Evolutionary conservation across 345 rosid species (phyloP).

Genomic region (Abelmoschus esculentus): DNA sequence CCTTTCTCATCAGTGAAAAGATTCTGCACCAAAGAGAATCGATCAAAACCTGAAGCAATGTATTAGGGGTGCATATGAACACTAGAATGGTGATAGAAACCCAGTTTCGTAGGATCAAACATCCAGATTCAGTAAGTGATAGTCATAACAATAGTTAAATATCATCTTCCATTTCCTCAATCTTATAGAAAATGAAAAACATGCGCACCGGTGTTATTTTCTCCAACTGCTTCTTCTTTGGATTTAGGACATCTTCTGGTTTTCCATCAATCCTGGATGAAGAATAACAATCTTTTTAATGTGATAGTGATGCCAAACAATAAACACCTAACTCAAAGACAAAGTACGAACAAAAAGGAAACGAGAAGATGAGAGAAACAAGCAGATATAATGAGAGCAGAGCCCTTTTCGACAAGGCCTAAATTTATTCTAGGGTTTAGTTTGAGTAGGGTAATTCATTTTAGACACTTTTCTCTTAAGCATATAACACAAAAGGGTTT

Average conservation of each 20-base stretch:
- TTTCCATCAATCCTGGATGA: slow-evolving; percentile 74
- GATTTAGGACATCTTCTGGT: slow-evolving; percentile 93
- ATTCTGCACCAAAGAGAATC: slow-evolving; percentile 44
- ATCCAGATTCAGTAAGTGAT: neutral
- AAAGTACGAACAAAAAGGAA: neutral
- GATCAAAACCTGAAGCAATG: neutral
- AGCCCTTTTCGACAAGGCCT: no score
- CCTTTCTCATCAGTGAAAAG: slow-evolving; percentile 86
- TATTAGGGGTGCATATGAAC: neutral
- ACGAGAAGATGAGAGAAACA: neutral
- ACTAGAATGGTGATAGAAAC: neutral
- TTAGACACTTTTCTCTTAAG: no score
- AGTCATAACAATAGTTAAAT: neutral
- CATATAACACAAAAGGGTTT: no score
- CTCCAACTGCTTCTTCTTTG: slow-evolving; percentile 82
- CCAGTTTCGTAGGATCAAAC: neutral
- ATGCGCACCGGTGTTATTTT: slow-evolving; percentile 78
- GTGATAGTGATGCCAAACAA: neutral
- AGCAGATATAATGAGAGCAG: neutral
- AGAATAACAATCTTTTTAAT: neutral
- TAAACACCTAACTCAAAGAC: no score
- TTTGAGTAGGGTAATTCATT: no score
- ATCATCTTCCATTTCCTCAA: neutral
- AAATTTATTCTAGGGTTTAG: no score
- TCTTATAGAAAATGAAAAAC: no score